Evolutionary conservation across 306 rosid genomes (phyloP), one percentile per base, ranked within the genome.

Genomic region (Citrullus mucosospermus): DNA sequence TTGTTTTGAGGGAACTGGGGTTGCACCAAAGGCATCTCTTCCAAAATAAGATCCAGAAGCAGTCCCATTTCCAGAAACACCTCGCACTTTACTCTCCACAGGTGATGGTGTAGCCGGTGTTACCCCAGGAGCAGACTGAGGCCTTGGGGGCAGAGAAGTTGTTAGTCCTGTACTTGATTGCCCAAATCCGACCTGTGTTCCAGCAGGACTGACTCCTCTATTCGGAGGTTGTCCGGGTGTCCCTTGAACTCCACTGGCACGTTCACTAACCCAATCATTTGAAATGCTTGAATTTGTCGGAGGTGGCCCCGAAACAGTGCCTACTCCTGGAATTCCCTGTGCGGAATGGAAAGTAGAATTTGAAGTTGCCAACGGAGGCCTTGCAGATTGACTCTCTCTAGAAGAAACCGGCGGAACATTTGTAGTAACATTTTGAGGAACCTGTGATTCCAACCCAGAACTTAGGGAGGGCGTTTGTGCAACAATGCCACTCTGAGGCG

Each of bases 11-110:
- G 87, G 89, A 84, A 89, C 80, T 66, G 90, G 75, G 76, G 61
- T 80, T 55, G 96, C 86, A 70, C 96, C 90, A 82, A 96, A 91
- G 72, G 81, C 54, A 82, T 89, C 96, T 82, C 90, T 92, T 84
- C 93, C 96, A 78, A 92, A 90, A 83, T 86, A 69, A 54, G 93
- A 80, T 81, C 85, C 83, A 30, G 96, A 75, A 85, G 91, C 78
- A 85, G 83, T 81, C 61, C 93, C 98, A 62, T 91, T 96, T 43
- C 81, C 90, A 75, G 98, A 86, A 74, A 82, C 36, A 79, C 71
- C 79, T 53, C 17, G 46, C 6, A 80, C 25, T 80, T 86, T 88
- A 66, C 95, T 76, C 69, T 88, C 90, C 82, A 78, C 86, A 72
- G 83, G 81, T 22, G 62, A 69, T 78, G 86, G 86, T 73, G 89